These are phyloP conservation scores for Stagonosporopsis vannaccii DNA, from an alignment of 2,329 filamentous ascomycete genomes.

Conservation along the genomic window DNA sequence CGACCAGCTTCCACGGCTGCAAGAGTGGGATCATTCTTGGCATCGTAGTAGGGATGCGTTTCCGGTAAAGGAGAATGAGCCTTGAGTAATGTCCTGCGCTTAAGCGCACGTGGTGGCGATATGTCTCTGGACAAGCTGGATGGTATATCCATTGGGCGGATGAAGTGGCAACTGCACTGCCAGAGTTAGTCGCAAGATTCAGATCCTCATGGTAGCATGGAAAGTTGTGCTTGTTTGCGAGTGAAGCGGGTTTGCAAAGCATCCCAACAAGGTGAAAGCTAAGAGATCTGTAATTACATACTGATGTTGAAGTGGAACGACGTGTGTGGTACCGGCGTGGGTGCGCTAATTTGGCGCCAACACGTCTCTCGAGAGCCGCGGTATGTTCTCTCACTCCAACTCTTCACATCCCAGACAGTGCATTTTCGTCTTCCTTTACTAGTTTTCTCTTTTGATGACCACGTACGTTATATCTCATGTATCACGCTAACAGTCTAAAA, in stretches of 20 bases:
- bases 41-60: neutral
- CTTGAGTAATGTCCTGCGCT: conserved; percentile 22
- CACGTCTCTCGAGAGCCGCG: neutral
- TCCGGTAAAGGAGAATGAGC: neutral
- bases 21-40: conserved; percentile 18
- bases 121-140: conserved; percentile 31
- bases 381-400: neutral
- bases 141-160: conserved; percentile 23
- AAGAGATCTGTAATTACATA: neutral
- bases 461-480: neutral
- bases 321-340: neutral
- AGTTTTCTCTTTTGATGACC: neutral
- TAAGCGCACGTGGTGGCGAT: conserved; percentile 31
- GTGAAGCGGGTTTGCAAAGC: neutral
- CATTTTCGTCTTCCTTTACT: neutral
- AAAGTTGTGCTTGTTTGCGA: neutral
- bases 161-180: neutral
- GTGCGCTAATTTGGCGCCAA: neutral
- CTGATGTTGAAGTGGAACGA: neutral
- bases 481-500: neutral
- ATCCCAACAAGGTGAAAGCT: neutral
- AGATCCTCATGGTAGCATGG: neutral
- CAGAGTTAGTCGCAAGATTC: neutral
- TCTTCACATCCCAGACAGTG: neutral
- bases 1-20: conserved; percentile 62